phyloP scores from a whole-genome alignment of 2,329 filamentous ascomycete genomes.

The Penicillium sp. region DNA sequence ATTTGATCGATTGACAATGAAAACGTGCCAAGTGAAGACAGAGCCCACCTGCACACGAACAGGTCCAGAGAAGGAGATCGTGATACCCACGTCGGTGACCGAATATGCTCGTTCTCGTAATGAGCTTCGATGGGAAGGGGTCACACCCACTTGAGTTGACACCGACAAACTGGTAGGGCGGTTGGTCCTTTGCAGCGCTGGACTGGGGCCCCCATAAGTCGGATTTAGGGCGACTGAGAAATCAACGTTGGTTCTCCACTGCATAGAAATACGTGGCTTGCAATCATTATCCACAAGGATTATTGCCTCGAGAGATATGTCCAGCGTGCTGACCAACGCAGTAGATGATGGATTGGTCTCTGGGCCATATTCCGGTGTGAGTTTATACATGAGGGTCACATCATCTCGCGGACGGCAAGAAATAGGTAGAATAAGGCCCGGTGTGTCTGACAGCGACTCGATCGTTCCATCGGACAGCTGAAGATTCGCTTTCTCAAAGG shows the following conservation, averaged over 20 bases:
- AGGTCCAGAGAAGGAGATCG: slow-evolving; percentile 57
- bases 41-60: slow-evolving; percentile 50
- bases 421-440: slow-evolving; percentile 38
- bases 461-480: slow-evolving; percentile 48
- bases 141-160: slow-evolving; percentile 21
- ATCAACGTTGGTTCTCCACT: slow-evolving; percentile 50
- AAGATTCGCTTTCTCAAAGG: slow-evolving; percentile 50
- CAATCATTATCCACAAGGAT: slow-evolving; percentile 43
- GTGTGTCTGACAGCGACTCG: slow-evolving; percentile 41
- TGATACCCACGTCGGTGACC: slow-evolving; percentile 48
- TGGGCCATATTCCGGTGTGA: slow-evolving; percentile 41
- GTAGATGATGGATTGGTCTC: slow-evolving; percentile 39
- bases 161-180: slow-evolving; percentile 46
- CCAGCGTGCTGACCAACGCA: slow-evolving; percentile 42
- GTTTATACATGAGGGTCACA: slow-evolving; percentile 56
- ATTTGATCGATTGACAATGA: slow-evolving; percentile 59
- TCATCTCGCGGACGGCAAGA: slow-evolving; percentile 54
- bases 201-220: slow-evolving; percentile 46
- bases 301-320: slow-evolving; percentile 47
- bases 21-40: slow-evolving; percentile 56
- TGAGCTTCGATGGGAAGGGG: slow-evolving; percentile 32
- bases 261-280: slow-evolving; percentile 47
- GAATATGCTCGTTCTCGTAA: slow-evolving; percentile 39
- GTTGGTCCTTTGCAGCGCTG: slow-evolving; percentile 46
- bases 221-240: slow-evolving; percentile 49